A percentile compares a stretch with the other conserved stretches of the same genome.
Conservation (phyloP, 2,329 filamentous ascomycete genomes). For the Verticillium tricorpus region DNA sequence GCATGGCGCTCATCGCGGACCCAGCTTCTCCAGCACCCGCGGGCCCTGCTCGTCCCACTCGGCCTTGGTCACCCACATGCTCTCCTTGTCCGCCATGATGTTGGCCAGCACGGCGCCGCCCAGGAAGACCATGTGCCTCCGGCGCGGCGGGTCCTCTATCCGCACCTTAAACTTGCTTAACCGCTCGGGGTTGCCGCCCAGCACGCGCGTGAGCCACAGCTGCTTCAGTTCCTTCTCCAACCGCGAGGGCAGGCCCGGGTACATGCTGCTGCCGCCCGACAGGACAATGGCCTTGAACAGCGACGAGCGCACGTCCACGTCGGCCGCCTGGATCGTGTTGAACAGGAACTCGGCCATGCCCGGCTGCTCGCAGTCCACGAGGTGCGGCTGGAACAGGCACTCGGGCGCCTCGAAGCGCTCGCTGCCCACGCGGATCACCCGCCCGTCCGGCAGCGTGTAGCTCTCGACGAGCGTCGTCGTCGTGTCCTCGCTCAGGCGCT, state of each 20-base stretch:
- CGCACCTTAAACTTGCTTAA: slow-evolving; percentile 99
- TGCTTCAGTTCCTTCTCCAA: slow-evolving; percentile 99
- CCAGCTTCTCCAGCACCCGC: slow-evolving; percentile 84
- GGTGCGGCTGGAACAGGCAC: slow-evolving; percentile 96
- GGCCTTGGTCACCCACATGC: slow-evolving; percentile 97
- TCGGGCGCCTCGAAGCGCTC: slow-evolving; percentile 98
- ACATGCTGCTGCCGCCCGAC: slow-evolving; percentile 97
- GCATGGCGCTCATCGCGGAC: slow-evolving; percentile 60
- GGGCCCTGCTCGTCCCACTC: slow-evolving; percentile 95
- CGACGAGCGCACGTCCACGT: slow-evolving; percentile 89
- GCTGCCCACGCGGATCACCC: slow-evolving; percentile 91
- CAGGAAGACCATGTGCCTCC: slow-evolving; percentile 99
- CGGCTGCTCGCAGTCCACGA: slow-evolving; percentile 95
- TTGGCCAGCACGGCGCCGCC: slow-evolving; percentile 95
- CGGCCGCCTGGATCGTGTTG: slow-evolving; percentile 95
- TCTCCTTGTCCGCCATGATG: slow-evolving; percentile 98
- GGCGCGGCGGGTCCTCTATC: slow-evolving; percentile 93
- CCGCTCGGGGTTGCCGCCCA: slow-evolving; percentile 87
- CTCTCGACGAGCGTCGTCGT: slow-evolving; percentile 95
- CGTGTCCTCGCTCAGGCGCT: slow-evolving; percentile 93
- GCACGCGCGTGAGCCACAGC: slow-evolving; percentile 88
- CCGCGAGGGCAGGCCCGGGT: slow-evolving; percentile 88
- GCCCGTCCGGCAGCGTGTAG: slow-evolving; percentile 94
- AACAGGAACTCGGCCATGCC: slow-evolving; percentile 97
- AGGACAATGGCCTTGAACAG: slow-evolving; percentile 97